Base-by-base conservation (phyloP, 208 protist species). In the Leishmania tropica region DNA sequence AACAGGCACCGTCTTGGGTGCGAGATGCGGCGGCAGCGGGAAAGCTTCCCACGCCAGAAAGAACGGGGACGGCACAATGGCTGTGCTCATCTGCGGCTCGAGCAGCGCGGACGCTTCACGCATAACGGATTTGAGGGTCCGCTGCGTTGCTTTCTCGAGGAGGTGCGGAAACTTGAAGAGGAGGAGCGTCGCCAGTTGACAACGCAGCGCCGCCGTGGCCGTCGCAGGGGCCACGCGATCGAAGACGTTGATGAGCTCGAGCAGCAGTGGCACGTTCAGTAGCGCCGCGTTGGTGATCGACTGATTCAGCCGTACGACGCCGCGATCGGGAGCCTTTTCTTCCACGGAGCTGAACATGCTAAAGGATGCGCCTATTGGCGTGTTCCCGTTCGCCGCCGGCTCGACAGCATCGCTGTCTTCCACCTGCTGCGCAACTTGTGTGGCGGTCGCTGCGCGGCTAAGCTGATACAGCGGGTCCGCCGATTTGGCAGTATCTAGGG, bases 1-100 rank as follows among this genome's bases (percentile, higher is more conserved):
- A 31, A 98, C 83, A 0, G 93, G 83, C 45, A 97, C 87, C 56
- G 92, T 97, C 81, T 95, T 93, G 31, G 95, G 95, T 11, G 90
- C 88, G 19, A 98, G 83, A 76, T 96, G 91, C 15, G 92, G 74
- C 42, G 95, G 93, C 15, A 98, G 88, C 45, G 93, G 79, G 17
- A 96, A 81, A 28, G 90, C 90, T 75, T 98, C 89, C 89, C 92
- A 96, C 67, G 67, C 85, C 10, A 90, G 72, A 35, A 98, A 80
- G 53, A 98, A 90, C 11, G 93, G 92, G 45, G 83, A 31, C n/a
- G 79, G 62, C 17, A 80, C 78, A 68, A 86, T 87, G 45, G 86
- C 53, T 42, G 80, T 80, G n/a, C 31, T 68, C 6, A 88, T 31
- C 68, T 89, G 80, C 31, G 84, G 83, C 40, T 89, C 81, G 45